phyloP scores from a whole-genome alignment of 164 flowering plant genomes.

The Macadamia integrifolia region DNA sequence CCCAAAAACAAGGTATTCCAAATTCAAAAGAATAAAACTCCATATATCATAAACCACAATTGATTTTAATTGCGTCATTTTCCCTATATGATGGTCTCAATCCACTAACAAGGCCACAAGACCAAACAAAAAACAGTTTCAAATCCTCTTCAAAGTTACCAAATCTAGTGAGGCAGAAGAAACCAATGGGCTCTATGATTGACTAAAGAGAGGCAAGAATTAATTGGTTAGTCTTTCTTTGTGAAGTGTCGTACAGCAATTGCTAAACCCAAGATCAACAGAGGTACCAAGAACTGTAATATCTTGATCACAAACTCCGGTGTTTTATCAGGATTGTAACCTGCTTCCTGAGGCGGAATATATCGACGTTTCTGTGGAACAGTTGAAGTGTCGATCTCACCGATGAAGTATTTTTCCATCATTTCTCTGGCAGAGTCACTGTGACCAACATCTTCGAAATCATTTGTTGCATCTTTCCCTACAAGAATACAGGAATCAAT shows the following conservation, averaged over 20 bases:
- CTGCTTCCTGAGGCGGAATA: slow-evolving; percentile 36
- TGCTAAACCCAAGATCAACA: slow-evolving; percentile 77
- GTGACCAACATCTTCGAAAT: slow-evolving; percentile 94
- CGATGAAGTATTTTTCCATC: slow-evolving; percentile 74
- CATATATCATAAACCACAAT: too few relatives aligned
- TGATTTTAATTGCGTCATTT: too few relatives aligned
- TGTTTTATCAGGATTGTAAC: slow-evolving; percentile 49
- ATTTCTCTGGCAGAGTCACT: slow-evolving; percentile 70
- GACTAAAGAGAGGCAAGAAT: not conserved
- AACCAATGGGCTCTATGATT: not conserved
- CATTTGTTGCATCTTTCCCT: slow-evolving; percentile 93
- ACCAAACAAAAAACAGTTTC: too few relatives aligned
- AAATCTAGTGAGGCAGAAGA: not conserved
- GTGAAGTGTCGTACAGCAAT: slow-evolving; percentile 62
- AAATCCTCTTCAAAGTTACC: not conserved
- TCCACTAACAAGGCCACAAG: too few relatives aligned
- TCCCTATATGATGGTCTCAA: too few relatives aligned
- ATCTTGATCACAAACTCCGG: slow-evolving; percentile 62
- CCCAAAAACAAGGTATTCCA: too few relatives aligned
- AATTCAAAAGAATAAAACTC: too few relatives aligned
- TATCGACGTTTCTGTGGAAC: slow-evolving; percentile 48
- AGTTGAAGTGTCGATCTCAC: slow-evolving; percentile 63
- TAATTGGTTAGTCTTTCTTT: slow-evolving; percentile 47
- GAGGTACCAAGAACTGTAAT: slow-evolving; percentile 77
- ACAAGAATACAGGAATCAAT: slow-evolving; percentile 11